Evolutionary conservation across 352 stramenopile species (phyloP).

Genomic region (Bremia lactucae): DNA sequence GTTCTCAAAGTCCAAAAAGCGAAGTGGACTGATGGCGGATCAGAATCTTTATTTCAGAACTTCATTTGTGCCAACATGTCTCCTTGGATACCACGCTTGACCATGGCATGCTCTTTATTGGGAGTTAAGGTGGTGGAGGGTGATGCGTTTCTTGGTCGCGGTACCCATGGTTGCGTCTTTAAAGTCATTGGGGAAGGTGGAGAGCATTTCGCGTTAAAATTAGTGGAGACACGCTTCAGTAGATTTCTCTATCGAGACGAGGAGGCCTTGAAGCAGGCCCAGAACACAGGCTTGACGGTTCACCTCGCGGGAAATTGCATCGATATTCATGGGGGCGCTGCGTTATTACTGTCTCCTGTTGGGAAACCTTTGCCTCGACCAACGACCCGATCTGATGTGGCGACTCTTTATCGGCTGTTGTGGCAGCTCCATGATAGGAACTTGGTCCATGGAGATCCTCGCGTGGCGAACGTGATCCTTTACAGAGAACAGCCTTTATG

Average conservation of each 20-base stretch:
- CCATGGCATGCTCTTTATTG: background rate
- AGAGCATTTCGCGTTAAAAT: background rate
- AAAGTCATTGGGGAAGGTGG: background rate
- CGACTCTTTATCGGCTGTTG: constrained; percentile 7
- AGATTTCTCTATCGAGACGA: constrained; percentile 12
- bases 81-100: background rate
- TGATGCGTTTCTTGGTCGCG: constrained; percentile 1
- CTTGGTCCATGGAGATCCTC: constrained; percentile 25
- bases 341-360: constrained; percentile 22
- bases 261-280: constrained; percentile 7
- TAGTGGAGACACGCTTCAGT: background rate
- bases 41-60: constrained; percentile 1
- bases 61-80: constrained; percentile 1
- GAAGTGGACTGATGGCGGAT: background rate
- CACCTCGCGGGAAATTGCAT: constrained; percentile 8
- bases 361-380: constrained; percentile 20
- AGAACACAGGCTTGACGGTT: constrained; percentile 20
- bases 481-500: constrained; percentile 13
- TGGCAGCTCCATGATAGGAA: constrained; percentile 15
- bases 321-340: constrained; percentile 13
- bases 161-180: constrained; percentile 1
- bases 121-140: constrained; percentile 1
- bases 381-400: constrained; percentile 18
- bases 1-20: background rate
- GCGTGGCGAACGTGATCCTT: constrained; percentile 25